Evolutionary conservation across 306 rosid species (phyloP).

Genomic region (Quercus rubra): DNA sequence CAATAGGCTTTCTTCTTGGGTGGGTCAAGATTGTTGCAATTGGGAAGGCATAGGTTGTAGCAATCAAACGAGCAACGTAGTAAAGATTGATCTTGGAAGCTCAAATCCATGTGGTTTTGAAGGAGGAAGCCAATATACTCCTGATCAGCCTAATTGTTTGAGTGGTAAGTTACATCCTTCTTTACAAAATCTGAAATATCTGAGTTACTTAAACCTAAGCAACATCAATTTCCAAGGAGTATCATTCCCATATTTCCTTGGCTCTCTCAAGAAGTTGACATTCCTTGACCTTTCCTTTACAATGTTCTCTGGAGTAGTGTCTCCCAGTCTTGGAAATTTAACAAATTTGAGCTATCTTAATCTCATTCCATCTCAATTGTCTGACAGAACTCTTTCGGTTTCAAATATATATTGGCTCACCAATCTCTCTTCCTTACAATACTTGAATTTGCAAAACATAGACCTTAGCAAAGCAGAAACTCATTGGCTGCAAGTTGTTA

Average conservation of each 20-base stretch:
- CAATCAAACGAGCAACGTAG: not conserved
- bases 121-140: not conserved
- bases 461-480: not conserved
- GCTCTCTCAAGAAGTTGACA: not conserved
- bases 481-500: not conserved
- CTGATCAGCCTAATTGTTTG: no score
- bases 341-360: not conserved
- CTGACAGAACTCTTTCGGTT: not conserved
- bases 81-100: not conserved
- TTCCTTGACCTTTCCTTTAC: not conserved
- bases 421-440: not conserved
- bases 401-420: not conserved
- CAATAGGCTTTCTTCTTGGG: constrained; percentile 6
- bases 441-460: not conserved
- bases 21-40: constrained; percentile 10
- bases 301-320: not conserved
- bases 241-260: not conserved
- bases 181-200: not conserved
- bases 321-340: not conserved
- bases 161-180: no score
- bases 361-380: not conserved
- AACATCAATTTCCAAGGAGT: not conserved
- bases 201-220: constrained; percentile 11
- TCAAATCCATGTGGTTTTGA: no score
- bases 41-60: not conserved